Conservation (phyloP, 108 stramenopile genomes). For the Cyclotella baltica region DNA sequence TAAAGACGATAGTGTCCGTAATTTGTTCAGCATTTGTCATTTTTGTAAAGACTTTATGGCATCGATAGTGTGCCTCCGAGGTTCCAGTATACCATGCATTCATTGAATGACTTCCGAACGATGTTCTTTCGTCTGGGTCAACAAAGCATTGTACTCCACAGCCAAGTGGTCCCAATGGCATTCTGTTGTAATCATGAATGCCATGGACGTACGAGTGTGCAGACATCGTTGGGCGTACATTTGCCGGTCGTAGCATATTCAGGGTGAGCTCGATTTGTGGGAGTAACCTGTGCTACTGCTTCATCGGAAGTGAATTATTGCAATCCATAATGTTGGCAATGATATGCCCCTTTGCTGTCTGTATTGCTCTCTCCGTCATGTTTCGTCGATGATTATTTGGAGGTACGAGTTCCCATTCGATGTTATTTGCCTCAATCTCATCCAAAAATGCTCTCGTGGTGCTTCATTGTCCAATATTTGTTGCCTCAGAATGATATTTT, state of each 20-base stretch:
- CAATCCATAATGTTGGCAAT: too few relatives aligned
- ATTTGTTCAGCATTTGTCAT: neutral
- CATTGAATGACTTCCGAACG: neutral
- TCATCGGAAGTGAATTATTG: conserved; percentile 48
- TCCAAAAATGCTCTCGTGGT: conserved; percentile 8
- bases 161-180: conserved; percentile 46
- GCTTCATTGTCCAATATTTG: conserved; percentile 31
- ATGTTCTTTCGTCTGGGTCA: neutral
- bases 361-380: conserved; percentile 41
- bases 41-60: neutral
- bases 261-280: conserved; percentile 43
- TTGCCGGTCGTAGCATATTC: conserved; percentile 38
- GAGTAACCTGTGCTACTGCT: conserved; percentile 34
- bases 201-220: conserved; percentile 13
- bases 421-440: neutral
- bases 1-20: too few relatives aligned
- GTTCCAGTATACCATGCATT: neutral
- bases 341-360: too few relatives aligned
- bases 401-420: conserved; percentile 38
- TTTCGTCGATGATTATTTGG: conserved; percentile 48
- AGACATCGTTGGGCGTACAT: conserved; percentile 36
- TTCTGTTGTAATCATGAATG: conserved; percentile 42
- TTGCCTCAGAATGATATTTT: neutral
- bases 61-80: neutral
- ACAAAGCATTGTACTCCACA: too few relatives aligned